Evolutionary conservation across 2,329 filamentous ascomycete genomes (phyloP).

Genomic region (Dactylellina haptotyla): DNA sequence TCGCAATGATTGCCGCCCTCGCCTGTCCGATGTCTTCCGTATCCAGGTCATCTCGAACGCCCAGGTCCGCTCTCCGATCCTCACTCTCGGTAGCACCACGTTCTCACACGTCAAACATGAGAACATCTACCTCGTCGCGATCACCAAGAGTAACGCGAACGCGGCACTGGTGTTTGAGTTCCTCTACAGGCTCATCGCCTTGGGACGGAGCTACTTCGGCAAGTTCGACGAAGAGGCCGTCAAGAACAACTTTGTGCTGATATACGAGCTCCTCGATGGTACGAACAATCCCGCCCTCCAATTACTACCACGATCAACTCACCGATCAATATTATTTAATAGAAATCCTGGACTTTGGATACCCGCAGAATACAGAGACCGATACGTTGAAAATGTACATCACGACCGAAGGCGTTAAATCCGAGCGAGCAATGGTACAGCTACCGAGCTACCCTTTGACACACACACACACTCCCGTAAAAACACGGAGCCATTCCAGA

Average conservation of each 20-base stretch:
- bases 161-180: constrained; percentile 98
- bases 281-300: constrained; percentile 33
- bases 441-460: no score
- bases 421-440: constrained; percentile 74
- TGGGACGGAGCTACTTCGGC: constrained; percentile 96
- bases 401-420: constrained; percentile 97
- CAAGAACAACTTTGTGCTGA: constrained; percentile 99
- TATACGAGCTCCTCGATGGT: constrained; percentile 97
- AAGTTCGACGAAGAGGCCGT: constrained; percentile 99
- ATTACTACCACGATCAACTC: not conserved
- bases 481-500: no score
- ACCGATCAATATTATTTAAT: constrained; percentile 1
- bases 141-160: constrained; percentile 99
- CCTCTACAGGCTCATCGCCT: constrained; percentile 85
- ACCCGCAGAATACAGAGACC: constrained; percentile 98
- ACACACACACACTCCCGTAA: no score
- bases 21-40: constrained; percentile 97
- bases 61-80: constrained; percentile 94
- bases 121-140: constrained; percentile 96
- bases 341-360: constrained; percentile 99
- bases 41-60: constrained; percentile 99
- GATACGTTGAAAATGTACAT: constrained; percentile 99
- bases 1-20: constrained; percentile 96
- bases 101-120: constrained; percentile 99
- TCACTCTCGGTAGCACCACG: constrained; percentile 95